Evolutionary conservation across 176 grass and related monocot genomes (phyloP).

Genomic region (Oryza coarctata): DNA sequence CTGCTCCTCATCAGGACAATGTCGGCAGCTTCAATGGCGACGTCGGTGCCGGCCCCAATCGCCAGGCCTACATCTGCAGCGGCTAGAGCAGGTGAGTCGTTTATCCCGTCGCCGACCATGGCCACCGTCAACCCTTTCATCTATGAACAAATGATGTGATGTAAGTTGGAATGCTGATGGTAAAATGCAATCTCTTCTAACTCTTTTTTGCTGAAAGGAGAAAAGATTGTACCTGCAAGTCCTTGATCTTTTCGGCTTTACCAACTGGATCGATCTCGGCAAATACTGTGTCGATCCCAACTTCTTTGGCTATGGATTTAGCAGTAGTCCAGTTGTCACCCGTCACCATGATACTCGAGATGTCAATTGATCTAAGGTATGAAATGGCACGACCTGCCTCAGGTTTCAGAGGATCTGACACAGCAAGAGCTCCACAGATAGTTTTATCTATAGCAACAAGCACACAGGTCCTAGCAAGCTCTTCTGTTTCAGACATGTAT

Average conservation of each 20-base stretch:
- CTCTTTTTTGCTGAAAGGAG: not conserved
- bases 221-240: conserved; percentile 66
- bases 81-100: conserved; percentile 76
- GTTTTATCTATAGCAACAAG: conserved; percentile 71
- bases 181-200: not conserved
- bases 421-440: conserved; percentile 74
- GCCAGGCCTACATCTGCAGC: conserved; percentile 92
- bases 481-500: conserved; percentile 67
- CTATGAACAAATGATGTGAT: conserved; percentile 28
- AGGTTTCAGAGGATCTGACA: conserved; percentile 94
- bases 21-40: conserved; percentile 87
- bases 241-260: conserved; percentile 91
- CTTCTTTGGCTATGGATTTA: conserved; percentile 83
- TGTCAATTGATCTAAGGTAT: conserved; percentile 75
- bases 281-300: conserved; percentile 71
- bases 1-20: conserved; percentile 88
- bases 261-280: conserved; percentile 87
- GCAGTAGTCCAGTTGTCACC: conserved; percentile 97
- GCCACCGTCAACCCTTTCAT: conserved; percentile 75
- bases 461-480: conserved; percentile 81
- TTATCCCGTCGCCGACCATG: conserved; percentile 92
- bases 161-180: not conserved
- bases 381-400: conserved; percentile 76
- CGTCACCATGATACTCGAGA: conserved; percentile 94
- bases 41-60: conserved; percentile 79